Evolutionary conservation across 768 basidiomycete species (phyloP), one percentile per base, ranked within the genome.

Genomic region (Pleurotus giganteus): DNA sequence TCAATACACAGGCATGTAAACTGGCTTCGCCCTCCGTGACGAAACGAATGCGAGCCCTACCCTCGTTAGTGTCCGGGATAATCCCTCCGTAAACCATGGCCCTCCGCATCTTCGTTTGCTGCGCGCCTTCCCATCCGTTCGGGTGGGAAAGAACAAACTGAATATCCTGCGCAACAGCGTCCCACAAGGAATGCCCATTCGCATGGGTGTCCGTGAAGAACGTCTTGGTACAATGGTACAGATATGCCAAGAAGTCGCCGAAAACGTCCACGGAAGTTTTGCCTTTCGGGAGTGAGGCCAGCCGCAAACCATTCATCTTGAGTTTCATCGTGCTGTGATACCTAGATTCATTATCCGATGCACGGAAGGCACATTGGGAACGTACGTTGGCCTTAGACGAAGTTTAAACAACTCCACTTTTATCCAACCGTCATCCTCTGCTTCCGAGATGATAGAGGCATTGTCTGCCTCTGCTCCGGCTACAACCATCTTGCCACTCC

Each of bases 11-110:
- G 0, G 88, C 85, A 65, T 91, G 89, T 61, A 91, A 70, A 76
- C 89, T 90, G 0, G 89, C 89, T 70, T 91, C 89, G 51, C 89
- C 89, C 65, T 91, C 89, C 2, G 88, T 91, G 50, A 91, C 89
- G 59, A 91, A 91, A 32, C 86, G 74, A 61, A 91, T 88, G 54
- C 86, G 74, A 1, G 88, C 81, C 58, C 82, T 83, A 2, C 88
- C 88, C 54, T 81, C 83, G 59, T 86, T 85, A 1, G 84, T 86
- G 66, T 89, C 86, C 1, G 89, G 83, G 15, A 91, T 84, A 34
- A 91, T 66, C n/a, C 80, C 80, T 2, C 86, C 89, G 59, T 83
- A 79, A 7, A 87, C 79, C 1, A 89, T 89, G 0, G 83, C 84
- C 55, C 86, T 76, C 55, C 89, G 79, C 85, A 91, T 89, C 68